phyloP scores from a whole-genome alignment of 2,329 filamentous ascomycete genomes.

The Incumbomyces lentus region DNA sequence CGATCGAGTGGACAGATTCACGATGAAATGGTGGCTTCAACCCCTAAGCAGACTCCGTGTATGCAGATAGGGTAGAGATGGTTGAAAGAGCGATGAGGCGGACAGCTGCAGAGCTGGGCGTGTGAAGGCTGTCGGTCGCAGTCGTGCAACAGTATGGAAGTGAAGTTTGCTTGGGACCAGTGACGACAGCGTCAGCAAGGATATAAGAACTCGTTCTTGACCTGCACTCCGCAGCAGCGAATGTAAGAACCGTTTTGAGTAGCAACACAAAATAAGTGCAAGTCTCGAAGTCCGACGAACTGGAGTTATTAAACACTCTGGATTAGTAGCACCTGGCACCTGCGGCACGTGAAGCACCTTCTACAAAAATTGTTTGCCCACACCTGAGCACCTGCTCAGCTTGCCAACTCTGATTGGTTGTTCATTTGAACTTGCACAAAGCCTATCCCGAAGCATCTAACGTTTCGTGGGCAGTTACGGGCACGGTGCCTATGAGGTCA shows the following conservation, averaged over 20 bases:
- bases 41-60: background rate
- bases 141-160: background rate
- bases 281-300: too few relatives aligned
- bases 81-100: background rate
- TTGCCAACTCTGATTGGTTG: background rate
- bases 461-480: too few relatives aligned
- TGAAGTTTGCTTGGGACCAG: conserved; percentile 1
- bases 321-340: too few relatives aligned
- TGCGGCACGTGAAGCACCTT: too few relatives aligned
- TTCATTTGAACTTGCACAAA: background rate
- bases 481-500: background rate
- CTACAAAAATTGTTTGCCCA: background rate
- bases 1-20: too few relatives aligned
- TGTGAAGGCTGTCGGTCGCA: background rate
- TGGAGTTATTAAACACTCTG: background rate
- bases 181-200: too few relatives aligned
- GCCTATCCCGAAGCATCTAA: background rate
- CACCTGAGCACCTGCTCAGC: conserved; percentile 1
- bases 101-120: conserved; percentile 3
- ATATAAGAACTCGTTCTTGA: too few relatives aligned
- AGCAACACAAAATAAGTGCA: too few relatives aligned
- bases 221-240: too few relatives aligned
- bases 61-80: background rate
- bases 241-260: too few relatives aligned
- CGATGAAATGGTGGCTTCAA: too few relatives aligned